Base-by-base conservation (phyloP, 2,329 filamentous ascomycete species). In the Coleophoma cylindrospora region DNA sequence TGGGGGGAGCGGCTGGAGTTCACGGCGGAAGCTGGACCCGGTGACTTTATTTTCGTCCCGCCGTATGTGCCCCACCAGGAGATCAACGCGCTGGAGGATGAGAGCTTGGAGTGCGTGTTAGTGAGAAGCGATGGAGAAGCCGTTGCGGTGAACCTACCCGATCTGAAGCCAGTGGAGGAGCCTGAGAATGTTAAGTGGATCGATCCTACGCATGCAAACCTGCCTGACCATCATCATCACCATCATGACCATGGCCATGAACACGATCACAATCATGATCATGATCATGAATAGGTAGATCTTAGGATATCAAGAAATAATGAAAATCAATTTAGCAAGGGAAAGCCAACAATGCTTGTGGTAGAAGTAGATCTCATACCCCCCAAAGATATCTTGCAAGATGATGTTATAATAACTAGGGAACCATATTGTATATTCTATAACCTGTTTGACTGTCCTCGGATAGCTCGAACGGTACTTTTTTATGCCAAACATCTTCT, bases 41-140 rank as follows among this genome's bases (percentile, higher is more conserved):
- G 71, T 2, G 70, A 73, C 53, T 74, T 73, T 54, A 73, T 74
- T 48, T 74, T 68, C 54, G 70, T 74, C 27, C 70, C 71, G 36
- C 70, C 70, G 2, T 72, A 68, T 52, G 68, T 70, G 40, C 70
- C 70, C 37, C 70, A 74, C 58, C 70, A 74, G 59, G 70, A 73
- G 64, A 73, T 73, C 57, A 74, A 73, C 55, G 70, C 70, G 4
- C 60, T 57, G 34, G 64, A 65, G 48, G 64, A 71, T 50, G 69
- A 72, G 61, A 67, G 63, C 43, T 54, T 73, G 54, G 70, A 72
- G 51, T 73, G 70, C 61, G 69, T 69, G 33, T 61, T 72, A 37
- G 66, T 72, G 61, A 60, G 70, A 45, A 71, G 67, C 47, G 70
- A 72, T 57, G 64, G 65, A 40, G 69, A 73, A 57, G 70, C 70